These are phyloP conservation scores for Stagonosporopsis vannaccii DNA, from an alignment of 2,329 filamentous ascomycete species.

Conservation along the genomic window DNA sequence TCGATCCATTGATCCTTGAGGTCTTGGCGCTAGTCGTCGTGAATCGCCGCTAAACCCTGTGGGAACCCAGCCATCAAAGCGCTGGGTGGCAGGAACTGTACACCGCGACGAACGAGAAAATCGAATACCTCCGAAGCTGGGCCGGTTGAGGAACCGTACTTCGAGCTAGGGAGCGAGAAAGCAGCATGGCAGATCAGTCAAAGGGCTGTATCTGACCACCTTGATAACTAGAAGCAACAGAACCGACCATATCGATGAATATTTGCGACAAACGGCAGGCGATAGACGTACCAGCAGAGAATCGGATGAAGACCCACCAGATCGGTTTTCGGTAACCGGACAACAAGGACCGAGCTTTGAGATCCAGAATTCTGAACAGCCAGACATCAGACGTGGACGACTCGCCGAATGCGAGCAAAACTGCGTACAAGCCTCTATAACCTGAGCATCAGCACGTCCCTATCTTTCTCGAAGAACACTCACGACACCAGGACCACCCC, in stretches of 20 bases:
- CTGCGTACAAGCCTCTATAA: not conserved
- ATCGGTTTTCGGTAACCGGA: not conserved
- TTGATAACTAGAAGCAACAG: not conserved
- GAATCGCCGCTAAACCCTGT: constrained; percentile 17
- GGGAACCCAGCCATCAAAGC: not conserved
- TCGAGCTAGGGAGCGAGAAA: not conserved
- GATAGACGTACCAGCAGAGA: not conserved
- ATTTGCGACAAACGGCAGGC: not conserved
- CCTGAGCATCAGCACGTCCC: not conserved
- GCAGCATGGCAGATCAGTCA: not conserved
- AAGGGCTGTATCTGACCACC: not conserved
- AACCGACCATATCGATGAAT: not conserved
- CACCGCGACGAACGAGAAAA: not conserved
- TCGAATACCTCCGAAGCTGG: not conserved
- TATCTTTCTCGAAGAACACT: not conserved
- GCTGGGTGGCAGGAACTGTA: not conserved
- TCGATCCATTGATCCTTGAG: constrained; percentile 16
- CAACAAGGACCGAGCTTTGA: not conserved
- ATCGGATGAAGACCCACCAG: not conserved
- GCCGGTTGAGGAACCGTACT: not conserved
- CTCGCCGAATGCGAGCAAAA: not conserved
- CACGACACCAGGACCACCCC: not conserved
- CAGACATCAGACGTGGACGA: not conserved
- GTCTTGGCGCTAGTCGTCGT: constrained; percentile 13
- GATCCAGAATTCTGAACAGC: not conserved